These are phyloP conservation scores for Botrytis medusae DNA, from an alignment of 2,329 filamentous ascomycete genomes.

Conservation along the genomic window DNA sequence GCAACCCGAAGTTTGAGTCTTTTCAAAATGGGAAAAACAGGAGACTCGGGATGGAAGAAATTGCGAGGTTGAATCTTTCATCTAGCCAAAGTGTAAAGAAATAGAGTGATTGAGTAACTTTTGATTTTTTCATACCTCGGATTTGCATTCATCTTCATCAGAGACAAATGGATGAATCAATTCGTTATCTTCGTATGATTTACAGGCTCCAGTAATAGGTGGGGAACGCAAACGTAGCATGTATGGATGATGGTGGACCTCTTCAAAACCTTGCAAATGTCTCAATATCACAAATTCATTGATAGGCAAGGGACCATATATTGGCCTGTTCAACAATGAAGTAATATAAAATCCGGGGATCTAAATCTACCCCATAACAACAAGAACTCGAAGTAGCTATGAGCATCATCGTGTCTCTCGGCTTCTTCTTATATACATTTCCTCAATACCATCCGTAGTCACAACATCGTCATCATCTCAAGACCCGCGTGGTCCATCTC, in stretches of 20 bases:
- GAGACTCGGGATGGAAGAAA: constrained; percentile 1
- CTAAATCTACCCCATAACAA: neutral
- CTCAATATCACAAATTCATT: neutral
- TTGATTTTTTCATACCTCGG: neutral
- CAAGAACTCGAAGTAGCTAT: neutral
- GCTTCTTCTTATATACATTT: neutral
- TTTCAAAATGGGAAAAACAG: neutral
- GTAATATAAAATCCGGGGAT: constrained; percentile 13
- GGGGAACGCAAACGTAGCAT: constrained; percentile 1
- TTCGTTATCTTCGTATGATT: constrained; percentile 1
- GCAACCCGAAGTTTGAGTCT: neutral
- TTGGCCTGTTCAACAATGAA: constrained; percentile 7
- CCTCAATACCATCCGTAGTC: neutral
- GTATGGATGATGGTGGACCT: neutral
- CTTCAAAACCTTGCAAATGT: constrained; percentile 1
- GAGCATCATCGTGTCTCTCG: neutral
- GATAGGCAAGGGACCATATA: constrained; percentile 6
- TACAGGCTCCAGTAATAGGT: neutral
- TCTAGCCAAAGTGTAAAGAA: neutral
- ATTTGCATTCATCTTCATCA: neutral
- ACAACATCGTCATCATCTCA: constrained; percentile 1
- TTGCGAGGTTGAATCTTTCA: neutral
- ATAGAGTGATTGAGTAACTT: neutral
- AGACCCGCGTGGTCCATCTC: constrained; percentile 3
- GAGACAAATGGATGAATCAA: neutral